Conservation (phyloP, 768 basidiomycete species). For the Kwoniella botswanensis region DNA sequence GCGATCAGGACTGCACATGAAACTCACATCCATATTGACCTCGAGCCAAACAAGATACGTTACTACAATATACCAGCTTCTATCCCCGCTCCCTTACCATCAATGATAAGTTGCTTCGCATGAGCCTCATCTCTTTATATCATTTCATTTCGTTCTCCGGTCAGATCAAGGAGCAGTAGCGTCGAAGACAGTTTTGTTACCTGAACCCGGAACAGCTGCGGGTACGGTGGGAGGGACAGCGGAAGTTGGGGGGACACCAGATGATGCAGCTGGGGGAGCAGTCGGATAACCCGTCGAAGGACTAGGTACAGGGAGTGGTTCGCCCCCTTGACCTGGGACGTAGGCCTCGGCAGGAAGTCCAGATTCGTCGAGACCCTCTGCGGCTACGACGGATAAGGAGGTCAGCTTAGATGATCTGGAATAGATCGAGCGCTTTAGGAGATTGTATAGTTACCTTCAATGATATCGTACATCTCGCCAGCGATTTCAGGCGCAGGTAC, state of each 20-base stretch:
- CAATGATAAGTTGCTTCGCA: too few species aligned
- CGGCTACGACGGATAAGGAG: conserved; percentile 61
- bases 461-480: conserved; percentile 88
- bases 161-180: conserved; percentile 17
- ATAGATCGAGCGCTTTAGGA: too few species aligned
- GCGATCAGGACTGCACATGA: neutral
- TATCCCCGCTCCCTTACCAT: neutral
- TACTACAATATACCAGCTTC: neutral
- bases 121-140: too few species aligned
- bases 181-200: conserved; percentile 49
- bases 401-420: neutral
- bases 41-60: neutral
- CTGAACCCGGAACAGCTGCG: conserved; percentile 27
- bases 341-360: conserved; percentile 79
- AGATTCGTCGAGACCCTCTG: conserved; percentile 87
- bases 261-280: neutral
- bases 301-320: conserved; percentile 31
- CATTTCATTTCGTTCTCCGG: neutral
- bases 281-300: conserved; percentile 20
- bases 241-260: neutral
- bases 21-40: neutral
- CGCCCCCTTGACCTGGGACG: conserved; percentile 64
- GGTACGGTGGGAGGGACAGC: neutral
- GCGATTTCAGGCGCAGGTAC: conserved; percentile 98
- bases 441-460: conserved; percentile 64